Evolutionary conservation across 2,329 filamentous ascomycete species (phyloP).

Genomic region (Sporothrix pseudoabietina): DNA sequence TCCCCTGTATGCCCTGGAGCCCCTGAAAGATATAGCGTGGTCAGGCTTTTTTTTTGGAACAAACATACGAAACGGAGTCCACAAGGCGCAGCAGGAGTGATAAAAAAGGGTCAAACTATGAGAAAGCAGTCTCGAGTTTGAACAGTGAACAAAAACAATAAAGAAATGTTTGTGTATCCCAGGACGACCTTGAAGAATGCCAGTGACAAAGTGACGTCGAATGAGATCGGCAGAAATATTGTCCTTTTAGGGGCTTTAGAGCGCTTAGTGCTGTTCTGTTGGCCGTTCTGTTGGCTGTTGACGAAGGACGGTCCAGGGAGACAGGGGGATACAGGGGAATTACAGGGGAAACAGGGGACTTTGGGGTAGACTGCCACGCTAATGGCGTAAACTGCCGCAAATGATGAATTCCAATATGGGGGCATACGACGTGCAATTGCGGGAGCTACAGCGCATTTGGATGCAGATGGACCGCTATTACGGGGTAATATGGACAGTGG

Average conservation of each 20-base stretch:
- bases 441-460: constrained; percentile 3
- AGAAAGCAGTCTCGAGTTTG: not conserved
- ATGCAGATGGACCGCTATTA: not conserved
- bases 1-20: not conserved
- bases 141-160: not conserved
- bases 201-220: not conserved
- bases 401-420: not conserved
- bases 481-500: not conserved
- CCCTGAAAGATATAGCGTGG: not conserved
- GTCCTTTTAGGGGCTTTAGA: not conserved
- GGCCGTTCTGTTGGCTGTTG: not conserved
- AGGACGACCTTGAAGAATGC: not conserved
- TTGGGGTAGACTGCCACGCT: not conserved
- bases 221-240: not conserved
- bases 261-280: not conserved
- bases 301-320: too few relatives aligned
- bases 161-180: not conserved
- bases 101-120: not conserved
- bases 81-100: not conserved
- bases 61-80: not conserved
- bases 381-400: constrained; percentile 27
- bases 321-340: too few relatives aligned
- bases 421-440: not conserved
- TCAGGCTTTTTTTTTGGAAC: not conserved
- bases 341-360: not conserved